Evolutionary conservation across 1,284 basidiomycete genomes (phyloP).

Genomic region (Ceratobasidium sp.): DNA sequence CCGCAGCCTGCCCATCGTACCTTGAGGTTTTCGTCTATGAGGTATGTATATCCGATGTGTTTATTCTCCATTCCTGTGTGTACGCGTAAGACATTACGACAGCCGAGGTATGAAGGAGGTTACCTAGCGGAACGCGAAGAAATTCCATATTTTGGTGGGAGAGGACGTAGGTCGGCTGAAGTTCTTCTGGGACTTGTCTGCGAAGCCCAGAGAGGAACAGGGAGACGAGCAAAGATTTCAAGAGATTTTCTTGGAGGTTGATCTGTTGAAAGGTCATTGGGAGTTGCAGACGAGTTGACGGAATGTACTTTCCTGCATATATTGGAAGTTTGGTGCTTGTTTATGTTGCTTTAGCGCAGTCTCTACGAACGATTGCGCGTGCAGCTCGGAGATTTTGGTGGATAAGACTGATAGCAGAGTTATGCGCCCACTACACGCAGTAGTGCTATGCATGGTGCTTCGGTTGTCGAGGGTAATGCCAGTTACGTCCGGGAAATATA

Average conservation of each 20-base stretch:
- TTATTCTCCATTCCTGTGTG: constrained; percentile 90
- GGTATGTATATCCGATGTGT: constrained; percentile 92
- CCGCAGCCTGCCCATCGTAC: constrained; percentile 95
- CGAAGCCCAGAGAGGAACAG: constrained; percentile 84
- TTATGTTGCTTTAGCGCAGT: constrained; percentile 73
- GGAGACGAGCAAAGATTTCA: constrained; percentile 90
- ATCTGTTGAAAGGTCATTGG: constrained; percentile 64
- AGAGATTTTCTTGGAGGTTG: constrained; percentile 88
- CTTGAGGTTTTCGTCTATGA: constrained; percentile 86
- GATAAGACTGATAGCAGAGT: constrained; percentile 84
- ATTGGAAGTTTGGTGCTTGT: constrained; percentile 78
- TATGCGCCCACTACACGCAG: constrained; percentile 80
- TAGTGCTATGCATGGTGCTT: constrained; percentile 79
- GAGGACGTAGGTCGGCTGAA: constrained; percentile 85
- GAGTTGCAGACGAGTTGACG: neutral
- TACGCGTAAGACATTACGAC: constrained; percentile 58
- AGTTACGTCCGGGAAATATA: constrained; percentile 91
- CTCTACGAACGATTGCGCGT: constrained; percentile 79
- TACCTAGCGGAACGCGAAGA: constrained; percentile 66
- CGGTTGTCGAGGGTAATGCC: constrained; percentile 75
- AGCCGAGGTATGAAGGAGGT: constrained; percentile 48
- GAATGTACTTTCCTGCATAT: constrained; percentile 67
- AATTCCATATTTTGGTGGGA: constrained; percentile 83
- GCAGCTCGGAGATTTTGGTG: constrained; percentile 90
- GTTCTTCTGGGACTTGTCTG: constrained; percentile 69